These are phyloP conservation scores for Dendrocalamus sinicus DNA, from an alignment of 176 grass and related monocot species.

Conservation along the genomic window DNA sequence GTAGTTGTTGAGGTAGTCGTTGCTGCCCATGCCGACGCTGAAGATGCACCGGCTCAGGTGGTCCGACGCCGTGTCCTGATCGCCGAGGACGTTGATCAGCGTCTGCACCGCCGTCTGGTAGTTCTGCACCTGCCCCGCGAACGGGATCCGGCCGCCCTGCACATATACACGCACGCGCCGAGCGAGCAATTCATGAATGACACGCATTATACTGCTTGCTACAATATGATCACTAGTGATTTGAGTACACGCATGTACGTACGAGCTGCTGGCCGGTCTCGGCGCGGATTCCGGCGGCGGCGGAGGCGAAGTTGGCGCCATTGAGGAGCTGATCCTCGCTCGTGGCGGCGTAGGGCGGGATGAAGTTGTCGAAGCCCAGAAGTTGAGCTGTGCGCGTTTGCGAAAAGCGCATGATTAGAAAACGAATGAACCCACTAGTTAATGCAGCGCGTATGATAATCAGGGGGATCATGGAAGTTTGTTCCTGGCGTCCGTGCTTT, in stretches of 20 bases:
- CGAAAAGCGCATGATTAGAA: not conserved
- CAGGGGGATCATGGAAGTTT: not conserved
- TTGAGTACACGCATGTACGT: not conserved
- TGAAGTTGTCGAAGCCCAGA: constrained; percentile 78
- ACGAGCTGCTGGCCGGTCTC: constrained; percentile 96
- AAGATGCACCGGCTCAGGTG: constrained; percentile 93
- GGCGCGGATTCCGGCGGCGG: constrained; percentile 91
- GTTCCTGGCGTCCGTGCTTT: not conserved
- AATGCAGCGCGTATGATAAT: not conserved
- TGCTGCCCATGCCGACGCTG: constrained; percentile 91
- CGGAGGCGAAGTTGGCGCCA: constrained; percentile 94
- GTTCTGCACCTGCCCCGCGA: constrained; percentile 80
- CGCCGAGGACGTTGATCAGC: constrained; percentile 71
- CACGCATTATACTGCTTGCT: not conserved
- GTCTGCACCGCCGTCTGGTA: constrained; percentile 87
- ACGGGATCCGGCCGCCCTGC: constrained; percentile 69
- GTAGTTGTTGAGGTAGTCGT: constrained; percentile 99
- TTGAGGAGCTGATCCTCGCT: constrained; percentile 66
- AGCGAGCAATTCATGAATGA: not conserved
- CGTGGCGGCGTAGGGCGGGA: constrained; percentile 74
- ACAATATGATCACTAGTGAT: not conserved
- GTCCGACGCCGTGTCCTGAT: constrained; percentile 72
- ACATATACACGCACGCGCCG: not conserved
- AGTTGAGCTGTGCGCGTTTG: constrained; percentile 60
- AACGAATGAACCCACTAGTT: not conserved